Conservation (phyloP, 345 rosid genomes). For the Erucastrum elatum region DNA sequence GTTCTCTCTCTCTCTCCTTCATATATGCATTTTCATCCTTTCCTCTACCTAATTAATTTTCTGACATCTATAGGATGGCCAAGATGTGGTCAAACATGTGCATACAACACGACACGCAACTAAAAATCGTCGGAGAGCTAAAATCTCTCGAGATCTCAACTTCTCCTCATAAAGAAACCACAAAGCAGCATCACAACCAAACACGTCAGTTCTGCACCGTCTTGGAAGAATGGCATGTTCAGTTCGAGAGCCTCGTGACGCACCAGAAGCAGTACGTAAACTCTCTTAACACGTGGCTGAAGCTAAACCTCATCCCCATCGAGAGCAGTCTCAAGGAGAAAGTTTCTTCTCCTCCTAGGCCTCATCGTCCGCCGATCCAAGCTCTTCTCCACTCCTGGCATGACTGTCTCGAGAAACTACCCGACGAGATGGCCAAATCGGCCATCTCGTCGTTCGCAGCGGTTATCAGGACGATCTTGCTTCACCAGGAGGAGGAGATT, state of each 20-base stretch:
- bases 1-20: conserved; percentile 14
- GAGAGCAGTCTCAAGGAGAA: conserved; percentile 70
- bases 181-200: conserved; percentile 69
- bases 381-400: conserved; percentile 75
- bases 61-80: conserved; percentile 56
- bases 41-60: too few relatives aligned
- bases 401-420: conserved; percentile 70
- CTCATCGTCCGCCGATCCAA: conserved; percentile 74
- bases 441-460: conserved; percentile 78
- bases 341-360: conserved; percentile 74
- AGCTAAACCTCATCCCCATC: conserved; percentile 71
- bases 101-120: conserved; percentile 70
- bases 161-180: conserved; percentile 63
- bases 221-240: conserved; percentile 68
- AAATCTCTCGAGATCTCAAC: conserved; percentile 61
- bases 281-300: conserved; percentile 65
- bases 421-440: conserved; percentile 82
- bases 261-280: conserved; percentile 80
- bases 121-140: conserved; percentile 59
- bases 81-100: conserved; percentile 83
- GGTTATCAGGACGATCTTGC: conserved; percentile 61
- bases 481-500: conserved; percentile 85
- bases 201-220: conserved; percentile 64
- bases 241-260: conserved; percentile 66
- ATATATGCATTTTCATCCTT: too few relatives aligned